Evolutionary conservation across 164 flowering plant genomes (phyloP), one percentile per base, ranked within the genome.

Genomic region (Vitis cinerea): DNA sequence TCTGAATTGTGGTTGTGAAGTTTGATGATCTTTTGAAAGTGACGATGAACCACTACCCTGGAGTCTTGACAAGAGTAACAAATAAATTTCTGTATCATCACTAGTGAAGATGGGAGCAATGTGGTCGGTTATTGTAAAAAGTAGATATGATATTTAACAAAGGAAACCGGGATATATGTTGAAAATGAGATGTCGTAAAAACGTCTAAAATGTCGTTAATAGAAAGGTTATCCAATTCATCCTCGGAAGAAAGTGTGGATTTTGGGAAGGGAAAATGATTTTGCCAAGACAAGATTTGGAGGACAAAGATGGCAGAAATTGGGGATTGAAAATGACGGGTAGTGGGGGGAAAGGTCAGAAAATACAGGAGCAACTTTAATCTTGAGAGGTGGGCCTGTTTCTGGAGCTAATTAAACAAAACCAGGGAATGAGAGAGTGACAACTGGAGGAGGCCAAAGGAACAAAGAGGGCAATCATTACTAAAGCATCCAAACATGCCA

Each of bases 391-490:
- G 72, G 80, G 66, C 52, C 75, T 37, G 44, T 71, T 66, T 66
- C 53, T 23, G 60, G 60, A 72, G 66, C 73, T 63, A 51, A 60
- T 61, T 50, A 59, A 63, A 73, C 67, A 72, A 71, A 70, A 73
- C 59, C 63, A 60, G 23, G 61, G 59, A 72, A 71, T 59, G 69
- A 75, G 74, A 79, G 77, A 68, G 70, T 66, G 85, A 82, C 83
- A 84, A 79, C 76, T 82, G 83, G 74, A 64, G 76, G 74, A 67
- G 77, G 76, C 79, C 71, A 71, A 79, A 79, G 74, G 83, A 77
- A 79, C 80, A 85, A 79, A 78, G 67, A 74, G 70, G 59, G 79
- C 78, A 83, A 83, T 81, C 80, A 83, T 80, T 79, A 75, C 82
- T 55, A 69, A 55, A 75, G 72, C 73, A 80, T 73, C 81, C 75